These are phyloP conservation scores for Leishmania mexicana DNA, from an alignment of 208 protist species.

Conservation along the genomic window DNA sequence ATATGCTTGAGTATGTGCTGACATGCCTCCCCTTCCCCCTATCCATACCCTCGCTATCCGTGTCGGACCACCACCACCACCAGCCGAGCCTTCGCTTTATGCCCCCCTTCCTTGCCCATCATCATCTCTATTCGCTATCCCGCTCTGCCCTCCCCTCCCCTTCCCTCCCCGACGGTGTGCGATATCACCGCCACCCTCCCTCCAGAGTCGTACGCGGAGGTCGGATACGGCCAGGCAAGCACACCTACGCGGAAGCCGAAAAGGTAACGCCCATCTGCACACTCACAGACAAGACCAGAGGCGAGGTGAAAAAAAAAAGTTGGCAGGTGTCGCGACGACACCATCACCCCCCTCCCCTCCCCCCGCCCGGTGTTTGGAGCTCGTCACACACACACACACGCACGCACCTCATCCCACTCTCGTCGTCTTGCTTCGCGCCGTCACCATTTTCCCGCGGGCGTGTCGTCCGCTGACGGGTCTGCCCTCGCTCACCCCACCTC, in stretches of 20 bases:
- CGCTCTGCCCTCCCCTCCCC: background rate
- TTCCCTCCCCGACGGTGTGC: conserved; percentile 1
- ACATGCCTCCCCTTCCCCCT: background rate
- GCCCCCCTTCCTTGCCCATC: too few relatives aligned
- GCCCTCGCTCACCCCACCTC: background rate
- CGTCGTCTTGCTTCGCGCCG: background rate
- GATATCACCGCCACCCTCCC: background rate
- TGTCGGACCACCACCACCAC: too few relatives aligned
- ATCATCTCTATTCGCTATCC: background rate
- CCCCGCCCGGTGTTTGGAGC: background rate
- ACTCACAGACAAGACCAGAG: background rate
- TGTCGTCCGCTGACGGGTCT: background rate
- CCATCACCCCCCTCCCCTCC: background rate
- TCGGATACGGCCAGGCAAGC: background rate
- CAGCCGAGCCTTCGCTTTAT: too few relatives aligned
- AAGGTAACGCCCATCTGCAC: background rate
- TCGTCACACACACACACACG: background rate
- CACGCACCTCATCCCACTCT: background rate
- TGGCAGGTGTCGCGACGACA: background rate
- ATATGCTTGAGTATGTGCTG: background rate
- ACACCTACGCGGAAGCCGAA: background rate
- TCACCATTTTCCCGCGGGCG: background rate
- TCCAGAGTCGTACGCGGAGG: background rate
- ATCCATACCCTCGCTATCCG: background rate
- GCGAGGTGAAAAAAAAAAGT: background rate